Evolutionary conservation across 2,329 filamentous ascomycete genomes (phyloP).

Genomic region (Daldinia sp.): DNA sequence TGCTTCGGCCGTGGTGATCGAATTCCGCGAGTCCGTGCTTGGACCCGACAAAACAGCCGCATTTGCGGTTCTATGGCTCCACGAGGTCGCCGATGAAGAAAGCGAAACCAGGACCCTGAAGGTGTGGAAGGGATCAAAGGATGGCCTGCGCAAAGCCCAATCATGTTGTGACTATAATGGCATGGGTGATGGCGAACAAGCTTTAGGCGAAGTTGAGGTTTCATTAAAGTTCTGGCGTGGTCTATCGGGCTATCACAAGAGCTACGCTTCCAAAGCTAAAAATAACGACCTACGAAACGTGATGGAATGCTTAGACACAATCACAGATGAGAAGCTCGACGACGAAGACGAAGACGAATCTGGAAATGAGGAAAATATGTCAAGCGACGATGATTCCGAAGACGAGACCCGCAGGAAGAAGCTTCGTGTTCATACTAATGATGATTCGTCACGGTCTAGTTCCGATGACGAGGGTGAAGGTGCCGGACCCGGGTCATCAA

Average conservation of each 20-base stretch:
- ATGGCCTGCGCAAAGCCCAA: conserved; percentile 55
- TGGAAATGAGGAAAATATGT: conserved; percentile 39
- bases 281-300: conserved; percentile 68
- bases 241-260: conserved; percentile 69
- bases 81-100: conserved; percentile 76
- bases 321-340: conserved; percentile 66
- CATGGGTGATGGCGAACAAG: conserved; percentile 66
- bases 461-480: conserved; percentile 54
- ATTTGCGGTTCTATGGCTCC: conserved; percentile 75
- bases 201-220: conserved; percentile 68
- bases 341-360: conserved; percentile 44
- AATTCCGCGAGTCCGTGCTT: conserved; percentile 69
- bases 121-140: conserved; percentile 75
- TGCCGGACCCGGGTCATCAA: conserved; percentile 28
- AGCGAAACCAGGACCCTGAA: conserved; percentile 68
- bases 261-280: conserved; percentile 62
- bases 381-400: conserved; percentile 53
- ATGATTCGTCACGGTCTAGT: conserved; percentile 49
- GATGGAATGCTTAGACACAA: conserved; percentile 73
- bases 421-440: conserved; percentile 52
- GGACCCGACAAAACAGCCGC: conserved; percentile 68
- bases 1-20: conserved; percentile 65
- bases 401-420: conserved; percentile 50
- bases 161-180: conserved; percentile 53
- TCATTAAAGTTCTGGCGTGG: conserved; percentile 71